Conservation (phyloP, 2,329 filamentous ascomycete species). For the Myriosclerotinia duriaeana region DNA sequence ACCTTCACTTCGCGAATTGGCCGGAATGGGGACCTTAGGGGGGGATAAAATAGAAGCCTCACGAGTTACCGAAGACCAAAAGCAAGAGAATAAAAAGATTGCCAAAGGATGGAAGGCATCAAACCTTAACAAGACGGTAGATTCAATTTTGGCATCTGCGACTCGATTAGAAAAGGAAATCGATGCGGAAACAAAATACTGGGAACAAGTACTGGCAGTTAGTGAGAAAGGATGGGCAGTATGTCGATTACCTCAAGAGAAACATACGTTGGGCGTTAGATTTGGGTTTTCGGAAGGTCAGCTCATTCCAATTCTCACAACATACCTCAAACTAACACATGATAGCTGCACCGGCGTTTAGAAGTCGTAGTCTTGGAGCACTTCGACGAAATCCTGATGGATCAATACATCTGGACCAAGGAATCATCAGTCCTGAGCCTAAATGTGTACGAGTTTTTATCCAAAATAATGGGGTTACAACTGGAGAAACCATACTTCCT, state of each 20-base stretch:
- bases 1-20: constrained; percentile 64
- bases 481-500: constrained; percentile 56
- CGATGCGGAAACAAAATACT: constrained; percentile 78
- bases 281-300: constrained; percentile 77
- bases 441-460: constrained; percentile 68
- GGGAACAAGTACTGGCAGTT: constrained; percentile 80
- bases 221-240: constrained; percentile 85
- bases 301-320: constrained; percentile 10
- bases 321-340: constrained; percentile 36
- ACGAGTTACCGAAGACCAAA: constrained; percentile 54
- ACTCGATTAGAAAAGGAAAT: constrained; percentile 74
- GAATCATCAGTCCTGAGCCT: constrained; percentile 48
- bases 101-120: constrained; percentile 74
- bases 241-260: constrained; percentile 71
- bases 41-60: constrained; percentile 63
- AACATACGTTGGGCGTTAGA: constrained; percentile 75
- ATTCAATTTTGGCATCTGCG: constrained; percentile 70
- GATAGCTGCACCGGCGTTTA: constrained; percentile 56
- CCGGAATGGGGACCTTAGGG: constrained; percentile 73
- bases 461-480: constrained; percentile 54
- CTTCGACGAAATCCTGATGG: constrained; percentile 74
- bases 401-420: constrained; percentile 68
- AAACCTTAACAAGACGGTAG: constrained; percentile 71
- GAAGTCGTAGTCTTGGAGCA: constrained; percentile 74
- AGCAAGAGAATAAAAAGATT: constrained; percentile 56